Conservation (phyloP, 2,329 filamentous ascomycete species). For the Ophiocordyceps robertsii region DNA sequence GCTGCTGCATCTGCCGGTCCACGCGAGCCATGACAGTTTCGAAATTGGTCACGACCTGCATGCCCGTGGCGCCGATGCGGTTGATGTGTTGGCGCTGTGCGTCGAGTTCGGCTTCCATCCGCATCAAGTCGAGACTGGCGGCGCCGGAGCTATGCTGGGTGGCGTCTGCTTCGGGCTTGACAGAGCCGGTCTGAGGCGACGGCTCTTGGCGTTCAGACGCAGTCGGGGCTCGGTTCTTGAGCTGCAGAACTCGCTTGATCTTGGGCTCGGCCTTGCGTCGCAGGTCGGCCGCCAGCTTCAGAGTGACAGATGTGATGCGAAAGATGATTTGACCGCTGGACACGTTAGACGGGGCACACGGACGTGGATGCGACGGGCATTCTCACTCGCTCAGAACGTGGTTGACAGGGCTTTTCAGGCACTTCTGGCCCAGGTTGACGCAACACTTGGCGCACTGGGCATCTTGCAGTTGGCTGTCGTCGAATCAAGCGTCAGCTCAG, state of each 20-base stretch:
- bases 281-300: conserved; percentile 9
- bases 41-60: conserved; percentile 22
- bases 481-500: background rate
- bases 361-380: background rate
- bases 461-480: conserved; percentile 20
- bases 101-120: conserved; percentile 20
- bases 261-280: conserved; percentile 14
- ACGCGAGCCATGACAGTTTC: conserved; percentile 20
- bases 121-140: conserved; percentile 9
- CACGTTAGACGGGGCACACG: conserved; percentile 1
- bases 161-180: background rate
- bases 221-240: conserved; percentile 8
- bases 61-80: conserved; percentile 21
- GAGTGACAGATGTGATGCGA: conserved; percentile 13
- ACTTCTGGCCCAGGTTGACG: conserved; percentile 19
- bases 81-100: conserved; percentile 20
- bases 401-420: conserved; percentile 18
- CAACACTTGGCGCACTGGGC: conserved; percentile 19
- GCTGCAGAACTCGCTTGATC: conserved; percentile 18
- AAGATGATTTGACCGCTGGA: conserved; percentile 23
- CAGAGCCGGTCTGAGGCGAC: background rate
- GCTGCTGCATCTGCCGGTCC: conserved; percentile 17
- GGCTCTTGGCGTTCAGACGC: background rate
- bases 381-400: conserved; percentile 24
- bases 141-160: background rate